phyloP scores from a whole-genome alignment of 108 stramenopile species.

The Cyclotella choctawhatcheeana region DNA sequence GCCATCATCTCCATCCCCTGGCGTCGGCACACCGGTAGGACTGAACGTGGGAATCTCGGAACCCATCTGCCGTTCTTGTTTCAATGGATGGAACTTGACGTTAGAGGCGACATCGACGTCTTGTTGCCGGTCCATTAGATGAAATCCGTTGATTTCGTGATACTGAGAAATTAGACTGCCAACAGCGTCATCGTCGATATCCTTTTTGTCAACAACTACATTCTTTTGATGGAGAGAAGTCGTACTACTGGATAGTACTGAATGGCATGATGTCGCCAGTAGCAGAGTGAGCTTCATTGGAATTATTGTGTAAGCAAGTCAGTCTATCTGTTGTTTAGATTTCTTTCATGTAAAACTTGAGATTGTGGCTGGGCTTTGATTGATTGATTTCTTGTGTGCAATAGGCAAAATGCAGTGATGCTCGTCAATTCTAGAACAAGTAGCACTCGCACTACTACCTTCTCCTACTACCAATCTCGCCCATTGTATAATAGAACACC shows the following conservation, averaged over 20 bases:
- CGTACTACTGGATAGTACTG: background rate
- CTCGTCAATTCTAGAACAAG: too few species aligned
- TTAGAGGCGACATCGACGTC: background rate
- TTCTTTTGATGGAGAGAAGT: background rate
- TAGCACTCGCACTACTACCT: too few species aligned
- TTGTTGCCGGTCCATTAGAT: background rate
- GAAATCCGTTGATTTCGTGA: background rate
- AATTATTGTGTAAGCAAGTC: background rate
- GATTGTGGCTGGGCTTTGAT: too few species aligned
- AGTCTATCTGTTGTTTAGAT: background rate
- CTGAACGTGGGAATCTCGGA: background rate
- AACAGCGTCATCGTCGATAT: background rate
- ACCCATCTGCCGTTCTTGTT: background rate
- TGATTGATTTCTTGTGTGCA: too few species aligned
- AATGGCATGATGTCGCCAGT: slow-evolving; percentile 5
- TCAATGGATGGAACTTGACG: background rate
- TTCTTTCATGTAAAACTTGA: too few species aligned
- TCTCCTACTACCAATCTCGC: too few species aligned
- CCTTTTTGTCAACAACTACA: background rate
- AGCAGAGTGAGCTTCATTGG: background rate
- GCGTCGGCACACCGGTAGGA: background rate
- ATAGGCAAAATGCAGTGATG: too few species aligned
- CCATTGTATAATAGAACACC: too few species aligned
- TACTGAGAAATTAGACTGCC: background rate
- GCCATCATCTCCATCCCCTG: background rate